phyloP scores from a whole-genome alignment of 495 filamentous ascomycete genomes.

The Daldinia bambusicola region DNA sequence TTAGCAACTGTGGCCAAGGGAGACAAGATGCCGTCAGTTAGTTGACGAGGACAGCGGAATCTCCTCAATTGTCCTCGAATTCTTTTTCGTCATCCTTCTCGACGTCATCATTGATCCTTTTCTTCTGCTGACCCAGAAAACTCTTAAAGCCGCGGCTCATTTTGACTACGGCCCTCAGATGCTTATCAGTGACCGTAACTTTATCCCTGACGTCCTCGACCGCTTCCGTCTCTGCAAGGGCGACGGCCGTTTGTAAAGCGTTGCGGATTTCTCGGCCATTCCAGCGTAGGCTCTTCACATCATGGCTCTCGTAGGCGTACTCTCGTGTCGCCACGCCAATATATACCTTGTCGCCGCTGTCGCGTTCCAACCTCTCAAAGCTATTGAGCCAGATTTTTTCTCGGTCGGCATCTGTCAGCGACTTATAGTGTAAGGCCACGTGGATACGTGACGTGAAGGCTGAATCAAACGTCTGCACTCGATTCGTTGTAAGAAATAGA shows the following conservation, averaged over 20 bases:
- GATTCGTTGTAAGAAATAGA: slow-evolving; percentile 57
- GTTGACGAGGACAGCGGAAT: background rate
- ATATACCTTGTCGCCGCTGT: slow-evolving; percentile 48
- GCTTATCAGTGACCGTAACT: background rate
- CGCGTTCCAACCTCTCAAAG: slow-evolving; percentile 55
- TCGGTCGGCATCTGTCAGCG: slow-evolving; percentile 50
- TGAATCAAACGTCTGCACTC: slow-evolving; percentile 55
- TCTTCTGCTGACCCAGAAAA: background rate
- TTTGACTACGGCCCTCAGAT: background rate
- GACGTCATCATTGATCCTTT: background rate
- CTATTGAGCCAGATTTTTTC: slow-evolving; percentile 53
- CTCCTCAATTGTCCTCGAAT: background rate
- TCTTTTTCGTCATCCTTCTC: background rate
- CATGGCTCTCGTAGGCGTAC: slow-evolving; percentile 45
- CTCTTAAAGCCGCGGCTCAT: background rate
- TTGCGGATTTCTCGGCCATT: slow-evolving; percentile 58
- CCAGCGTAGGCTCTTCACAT: slow-evolving; percentile 47
- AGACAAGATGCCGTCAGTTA: background rate
- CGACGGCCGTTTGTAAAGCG: slow-evolving; percentile 53
- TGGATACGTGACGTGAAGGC: slow-evolving; percentile 58
- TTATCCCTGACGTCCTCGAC: background rate
- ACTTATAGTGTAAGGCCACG: slow-evolving; percentile 55
- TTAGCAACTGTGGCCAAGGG: background rate
- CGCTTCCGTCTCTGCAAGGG: background rate
- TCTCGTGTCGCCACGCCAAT: slow-evolving; percentile 46